phyloP scores from a whole-genome alignment of 371 early-diverging fungal genomes.

The Massospora cicadina region DNA sequence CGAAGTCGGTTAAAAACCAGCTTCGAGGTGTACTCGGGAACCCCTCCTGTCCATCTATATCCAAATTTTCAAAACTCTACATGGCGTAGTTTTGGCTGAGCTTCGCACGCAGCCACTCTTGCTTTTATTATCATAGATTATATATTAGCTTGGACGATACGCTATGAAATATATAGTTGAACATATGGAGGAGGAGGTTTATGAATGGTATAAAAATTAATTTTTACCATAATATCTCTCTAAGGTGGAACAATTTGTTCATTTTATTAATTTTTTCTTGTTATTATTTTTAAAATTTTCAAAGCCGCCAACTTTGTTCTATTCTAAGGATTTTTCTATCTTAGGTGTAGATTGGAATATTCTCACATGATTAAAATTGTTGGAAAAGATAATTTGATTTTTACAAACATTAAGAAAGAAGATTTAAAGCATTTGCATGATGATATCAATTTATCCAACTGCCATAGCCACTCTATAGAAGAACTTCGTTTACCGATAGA shows the following conservation, averaged over 20 bases:
- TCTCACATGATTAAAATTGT: constrained; percentile 6
- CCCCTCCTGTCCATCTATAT: too few relatives aligned
- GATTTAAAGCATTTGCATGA: neutral
- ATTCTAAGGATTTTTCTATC: neutral
- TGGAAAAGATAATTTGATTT: constrained; percentile 6
- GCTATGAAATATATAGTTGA: constrained; percentile 11
- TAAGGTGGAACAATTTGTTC: too few relatives aligned
- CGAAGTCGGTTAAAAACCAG: too few relatives aligned
- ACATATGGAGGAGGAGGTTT: constrained; percentile 11
- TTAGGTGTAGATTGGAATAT: constrained; percentile 8
- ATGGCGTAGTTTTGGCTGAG: too few relatives aligned
- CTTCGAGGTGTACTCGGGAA: too few relatives aligned
- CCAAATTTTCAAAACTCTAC: too few relatives aligned
- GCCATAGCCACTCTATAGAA: neutral
- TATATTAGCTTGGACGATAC: too few relatives aligned
- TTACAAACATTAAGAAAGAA: constrained; percentile 4
- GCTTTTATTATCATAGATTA: too few relatives aligned
- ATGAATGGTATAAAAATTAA: constrained; percentile 10
- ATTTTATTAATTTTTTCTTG: too few relatives aligned
- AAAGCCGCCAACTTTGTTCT: neutral
- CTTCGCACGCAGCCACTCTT: too few relatives aligned
- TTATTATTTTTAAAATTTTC: too few relatives aligned
- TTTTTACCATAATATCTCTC: too few relatives aligned
- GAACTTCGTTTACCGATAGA: neutral
- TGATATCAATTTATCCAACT: neutral